Percentiles rank a stretch among this genome's conserved stretches.
Conservation (phyloP, 768 basidiomycete genomes). For the Xerocomus spinulosus region DNA sequence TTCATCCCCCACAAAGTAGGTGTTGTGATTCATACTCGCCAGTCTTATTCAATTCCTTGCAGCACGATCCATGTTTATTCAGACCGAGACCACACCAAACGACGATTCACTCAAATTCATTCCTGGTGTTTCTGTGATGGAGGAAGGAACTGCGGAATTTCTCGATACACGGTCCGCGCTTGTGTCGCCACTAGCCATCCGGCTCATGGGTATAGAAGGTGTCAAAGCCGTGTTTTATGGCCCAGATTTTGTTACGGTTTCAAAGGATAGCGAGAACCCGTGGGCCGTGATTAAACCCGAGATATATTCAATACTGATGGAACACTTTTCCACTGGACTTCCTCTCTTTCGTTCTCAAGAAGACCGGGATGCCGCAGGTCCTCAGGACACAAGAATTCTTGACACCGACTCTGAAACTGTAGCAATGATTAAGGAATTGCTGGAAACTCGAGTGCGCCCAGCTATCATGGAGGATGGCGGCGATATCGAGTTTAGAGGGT, state of each 20-base stretch:
- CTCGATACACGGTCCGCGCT: slow-evolving; percentile 84
- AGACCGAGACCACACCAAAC: slow-evolving; percentile 96
- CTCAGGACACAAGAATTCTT: slow-evolving; percentile 89
- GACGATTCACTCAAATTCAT: slow-evolving; percentile 98
- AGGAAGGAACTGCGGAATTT: slow-evolving; percentile 88
- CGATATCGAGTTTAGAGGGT: slow-evolving; percentile 94
- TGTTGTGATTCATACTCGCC: background rate
- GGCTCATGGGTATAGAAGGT: slow-evolving; percentile 92
- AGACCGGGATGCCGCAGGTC: slow-evolving; percentile 76
- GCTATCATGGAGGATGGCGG: slow-evolving; percentile 99
- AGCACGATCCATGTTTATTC: slow-evolving; percentile 96
- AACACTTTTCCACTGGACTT: slow-evolving; percentile 90
- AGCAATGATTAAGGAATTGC: slow-evolving; percentile 96
- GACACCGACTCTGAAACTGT: slow-evolving; percentile 96
- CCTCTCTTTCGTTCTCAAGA: slow-evolving; percentile 81
- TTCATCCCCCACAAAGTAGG: slow-evolving; percentile 35
- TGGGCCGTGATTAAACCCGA: slow-evolving; percentile 96
- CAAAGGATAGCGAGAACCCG: slow-evolving; percentile 77
- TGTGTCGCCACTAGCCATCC: slow-evolving; percentile 89
- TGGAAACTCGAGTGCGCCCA: slow-evolving; percentile 92
- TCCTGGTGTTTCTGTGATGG: slow-evolving; percentile 86
- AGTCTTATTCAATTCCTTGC: background rate
- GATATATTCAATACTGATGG: slow-evolving; percentile 94
- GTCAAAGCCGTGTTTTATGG: slow-evolving; percentile 90
- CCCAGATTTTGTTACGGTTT: slow-evolving; percentile 96